Conservation (phyloP, 192 early-diverging fungal species). For the Borealophlyctis nickersoniae region DNA sequence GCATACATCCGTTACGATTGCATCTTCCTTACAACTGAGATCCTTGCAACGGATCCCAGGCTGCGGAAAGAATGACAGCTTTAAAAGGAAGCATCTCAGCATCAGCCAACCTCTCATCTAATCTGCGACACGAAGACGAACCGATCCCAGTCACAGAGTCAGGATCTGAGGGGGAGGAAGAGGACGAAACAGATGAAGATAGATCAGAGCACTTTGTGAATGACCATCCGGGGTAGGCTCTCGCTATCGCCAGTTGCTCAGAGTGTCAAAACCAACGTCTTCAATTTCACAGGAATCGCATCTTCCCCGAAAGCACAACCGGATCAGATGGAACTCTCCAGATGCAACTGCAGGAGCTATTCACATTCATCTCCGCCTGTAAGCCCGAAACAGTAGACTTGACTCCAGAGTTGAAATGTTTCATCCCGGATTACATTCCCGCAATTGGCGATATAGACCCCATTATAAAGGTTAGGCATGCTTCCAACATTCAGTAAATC, state of each 20-base stretch:
- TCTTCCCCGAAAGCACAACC: constrained; percentile 10
- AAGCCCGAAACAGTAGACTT: constrained; percentile 53
- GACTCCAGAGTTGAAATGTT: constrained; percentile 45
- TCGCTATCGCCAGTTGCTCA: no score
- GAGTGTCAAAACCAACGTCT: neutral
- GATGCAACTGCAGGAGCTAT: constrained; percentile 47
- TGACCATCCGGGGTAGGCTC: no score
- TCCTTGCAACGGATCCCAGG: constrained; percentile 6
- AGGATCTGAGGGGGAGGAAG: neutral
- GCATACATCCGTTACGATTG: neutral
- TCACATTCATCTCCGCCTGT: constrained; percentile 47
- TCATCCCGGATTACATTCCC: constrained; percentile 63
- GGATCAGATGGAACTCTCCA: neutral
- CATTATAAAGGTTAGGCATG: constrained; percentile 47
- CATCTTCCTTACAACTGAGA: neutral
- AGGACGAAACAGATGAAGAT: neutral
- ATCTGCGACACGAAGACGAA: constrained; percentile 10
- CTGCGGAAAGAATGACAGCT: constrained; percentile 7
- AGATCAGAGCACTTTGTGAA: no score
- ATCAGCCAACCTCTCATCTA: constrained; percentile 15
- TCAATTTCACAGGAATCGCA: neutral
- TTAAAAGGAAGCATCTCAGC: constrained; percentile 13
- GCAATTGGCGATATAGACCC: constrained; percentile 65
- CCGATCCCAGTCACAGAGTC: neutral
- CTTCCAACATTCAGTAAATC: neutral